Base-by-base conservation (phyloP, 495 filamentous ascomycete genomes). In the Trichoderma virens region DNA sequence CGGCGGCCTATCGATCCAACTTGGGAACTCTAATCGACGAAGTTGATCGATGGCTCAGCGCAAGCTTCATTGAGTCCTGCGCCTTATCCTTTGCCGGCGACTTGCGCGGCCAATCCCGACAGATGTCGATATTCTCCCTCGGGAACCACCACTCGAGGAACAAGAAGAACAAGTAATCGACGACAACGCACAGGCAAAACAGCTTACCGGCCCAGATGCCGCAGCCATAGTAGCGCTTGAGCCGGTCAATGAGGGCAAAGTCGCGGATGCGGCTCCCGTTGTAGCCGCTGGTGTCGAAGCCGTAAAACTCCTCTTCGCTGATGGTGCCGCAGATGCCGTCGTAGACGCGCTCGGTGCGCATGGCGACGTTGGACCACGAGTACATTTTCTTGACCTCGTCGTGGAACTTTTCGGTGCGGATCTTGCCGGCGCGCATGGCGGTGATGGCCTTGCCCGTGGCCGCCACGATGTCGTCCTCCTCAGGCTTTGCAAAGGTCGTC, bases 121-220 rank as follows among this genome's bases (percentile, higher is more conserved):
- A 91, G 66, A 92, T 85, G 69, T 98, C 94, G 66, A 98, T 98
- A 61, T 82, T 82, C 30, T 87, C 85, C 61, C 93, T 81, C 0
- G 94, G 95, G 64, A 87, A 93, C 77, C 85, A 89, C 75, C 95
- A 83, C 74, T 98, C 95, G 51, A 97, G 77, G 62, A 93, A 85
- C 32, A 95, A 80, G 66, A 89, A 96, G 60, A 98, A 79, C 66
- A 98, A 72, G 69, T 93, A 97, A 71, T 98, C 94, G 56, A 98
- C 88, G 66, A 97, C 86, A 18, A 93, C 93, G 65, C 92, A 97
- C 2, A 98, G 75, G 69, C 93, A 96, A 71, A 98, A 98, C 27
- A 98, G 75, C 75, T 98, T 98, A 8, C 94, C 94, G 11, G 94
- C 94, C 94, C 94, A 98, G 43, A 98, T 92, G n/a, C 94, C 94